Percentiles rank a stretch among this genome's conserved stretches.
Evolutionary conservation across 2,329 filamentous ascomycete genomes (phyloP).

Genomic region (Cytospora schulzeri): DNA sequence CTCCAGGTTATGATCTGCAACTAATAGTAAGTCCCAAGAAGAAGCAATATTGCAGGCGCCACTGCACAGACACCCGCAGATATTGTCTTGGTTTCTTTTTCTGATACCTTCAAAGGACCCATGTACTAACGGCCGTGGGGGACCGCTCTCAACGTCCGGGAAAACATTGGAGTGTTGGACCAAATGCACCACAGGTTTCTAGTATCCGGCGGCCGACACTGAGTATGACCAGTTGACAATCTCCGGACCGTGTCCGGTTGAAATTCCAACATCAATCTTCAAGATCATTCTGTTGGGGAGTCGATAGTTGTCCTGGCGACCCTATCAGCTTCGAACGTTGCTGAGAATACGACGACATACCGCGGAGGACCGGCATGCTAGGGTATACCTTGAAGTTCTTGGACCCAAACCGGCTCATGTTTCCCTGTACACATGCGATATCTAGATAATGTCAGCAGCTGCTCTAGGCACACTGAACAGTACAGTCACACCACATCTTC

Average conservation of each 20-base stretch:
- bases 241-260: not conserved
- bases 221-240: not conserved
- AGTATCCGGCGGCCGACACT: not conserved
- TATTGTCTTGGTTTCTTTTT: not conserved
- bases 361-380: not conserved
- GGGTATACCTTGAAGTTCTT: not conserved
- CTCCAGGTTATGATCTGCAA: not conserved
- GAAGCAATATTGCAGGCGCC: not conserved
- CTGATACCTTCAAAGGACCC: not conserved
- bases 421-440: not conserved
- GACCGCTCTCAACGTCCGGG: not conserved
- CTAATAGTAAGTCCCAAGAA: not conserved
- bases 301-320: not conserved
- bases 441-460: not conserved
- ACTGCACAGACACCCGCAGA: not conserved
- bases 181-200: not conserved
- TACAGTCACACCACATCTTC: not conserved
- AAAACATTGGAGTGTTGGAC: not conserved
- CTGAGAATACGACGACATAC: not conserved
- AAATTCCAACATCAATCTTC: not conserved
- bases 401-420: not conserved
- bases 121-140: not conserved
- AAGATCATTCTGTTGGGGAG: not conserved
- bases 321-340: not conserved
- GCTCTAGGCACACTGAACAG: not conserved